Conservation (phyloP, 495 filamentous ascomycete genomes). For the Xylaria scruposa region DNA sequence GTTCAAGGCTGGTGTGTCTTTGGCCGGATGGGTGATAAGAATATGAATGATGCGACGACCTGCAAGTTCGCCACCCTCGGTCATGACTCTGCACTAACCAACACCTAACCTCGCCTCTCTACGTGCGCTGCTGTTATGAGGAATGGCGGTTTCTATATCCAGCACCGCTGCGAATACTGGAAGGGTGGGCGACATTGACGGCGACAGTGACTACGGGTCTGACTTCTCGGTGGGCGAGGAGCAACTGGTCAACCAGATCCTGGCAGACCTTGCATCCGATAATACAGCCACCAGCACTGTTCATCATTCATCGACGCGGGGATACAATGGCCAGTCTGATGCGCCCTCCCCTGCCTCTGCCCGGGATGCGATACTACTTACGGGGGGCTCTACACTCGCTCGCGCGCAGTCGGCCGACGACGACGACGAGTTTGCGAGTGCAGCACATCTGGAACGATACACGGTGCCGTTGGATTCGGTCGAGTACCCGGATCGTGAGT, state of each 20-base stretch:
- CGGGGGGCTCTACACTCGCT: not conserved
- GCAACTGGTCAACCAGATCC: constrained; percentile 34
- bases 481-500: constrained; percentile 58
- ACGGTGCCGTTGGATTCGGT: constrained; percentile 33
- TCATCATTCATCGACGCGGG: not conserved
- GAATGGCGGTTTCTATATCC: constrained; percentile 10
- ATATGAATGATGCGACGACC: not conserved
- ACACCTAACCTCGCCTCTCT: not conserved
- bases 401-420: constrained; percentile 2
- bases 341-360: not conserved
- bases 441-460: constrained; percentile 4
- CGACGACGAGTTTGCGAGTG: constrained; percentile 25
- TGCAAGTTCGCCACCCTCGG: constrained; percentile 1
- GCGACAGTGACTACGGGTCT: constrained; percentile 72
- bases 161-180: not conserved
- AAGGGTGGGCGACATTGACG: constrained; percentile 32
- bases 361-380: not conserved
- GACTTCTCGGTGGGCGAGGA: constrained; percentile 72
- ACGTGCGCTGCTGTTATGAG: not conserved
- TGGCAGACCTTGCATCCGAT: constrained; percentile 23
- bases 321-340: not conserved
- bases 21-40: not conserved
- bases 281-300: not conserved
- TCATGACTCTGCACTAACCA: constrained; percentile 15
- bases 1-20: not conserved